Conservation (phyloP, 495 filamentous ascomycete genomes). For the Penicillium malachiteum region DNA sequence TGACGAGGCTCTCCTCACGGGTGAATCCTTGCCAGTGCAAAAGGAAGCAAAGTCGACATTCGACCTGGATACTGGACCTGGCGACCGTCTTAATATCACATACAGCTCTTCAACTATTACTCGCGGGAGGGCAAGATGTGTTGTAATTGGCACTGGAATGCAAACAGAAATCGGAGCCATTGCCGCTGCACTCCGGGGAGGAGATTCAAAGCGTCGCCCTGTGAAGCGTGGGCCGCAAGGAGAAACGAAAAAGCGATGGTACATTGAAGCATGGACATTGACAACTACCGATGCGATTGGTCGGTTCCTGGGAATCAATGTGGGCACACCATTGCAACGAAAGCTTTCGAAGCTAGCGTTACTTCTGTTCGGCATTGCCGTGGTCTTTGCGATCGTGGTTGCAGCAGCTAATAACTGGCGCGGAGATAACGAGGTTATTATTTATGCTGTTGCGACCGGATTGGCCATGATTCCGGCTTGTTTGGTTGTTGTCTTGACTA, state of each 20-base stretch:
- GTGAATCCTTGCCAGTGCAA: conserved; percentile 71
- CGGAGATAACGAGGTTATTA: conserved; percentile 60
- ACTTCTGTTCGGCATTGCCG: conserved; percentile 64
- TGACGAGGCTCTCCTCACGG: conserved; percentile 72
- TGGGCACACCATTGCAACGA: conserved; percentile 67
- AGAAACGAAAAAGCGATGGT: conserved; percentile 61
- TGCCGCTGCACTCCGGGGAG: conserved; percentile 58
- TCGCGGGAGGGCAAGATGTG: conserved; percentile 65
- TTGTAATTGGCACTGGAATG: conserved; percentile 73
- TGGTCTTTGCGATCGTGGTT: conserved; percentile 68
- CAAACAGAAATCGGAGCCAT: conserved; percentile 71
- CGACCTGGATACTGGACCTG: conserved; percentile 55
- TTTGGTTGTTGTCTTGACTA: conserved; percentile 72
- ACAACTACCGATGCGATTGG: conserved; percentile 66
- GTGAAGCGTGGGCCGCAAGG: conserved; percentile 60
- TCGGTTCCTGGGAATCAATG: conserved; percentile 67
- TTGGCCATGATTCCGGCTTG: conserved; percentile 73
- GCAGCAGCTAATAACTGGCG: conserved; percentile 61
- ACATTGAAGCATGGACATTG: conserved; percentile 66
- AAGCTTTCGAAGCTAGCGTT: conserved; percentile 70
- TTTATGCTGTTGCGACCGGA: conserved; percentile 71
- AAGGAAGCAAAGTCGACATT: conserved; percentile 52
- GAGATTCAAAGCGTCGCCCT: conserved; percentile 42
- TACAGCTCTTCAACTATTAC: conserved; percentile 73
- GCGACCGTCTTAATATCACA: conserved; percentile 69